Evolutionary conservation across 2,329 filamentous ascomycete species (phyloP).

Genomic region (Fusarium sulawesiense): DNA sequence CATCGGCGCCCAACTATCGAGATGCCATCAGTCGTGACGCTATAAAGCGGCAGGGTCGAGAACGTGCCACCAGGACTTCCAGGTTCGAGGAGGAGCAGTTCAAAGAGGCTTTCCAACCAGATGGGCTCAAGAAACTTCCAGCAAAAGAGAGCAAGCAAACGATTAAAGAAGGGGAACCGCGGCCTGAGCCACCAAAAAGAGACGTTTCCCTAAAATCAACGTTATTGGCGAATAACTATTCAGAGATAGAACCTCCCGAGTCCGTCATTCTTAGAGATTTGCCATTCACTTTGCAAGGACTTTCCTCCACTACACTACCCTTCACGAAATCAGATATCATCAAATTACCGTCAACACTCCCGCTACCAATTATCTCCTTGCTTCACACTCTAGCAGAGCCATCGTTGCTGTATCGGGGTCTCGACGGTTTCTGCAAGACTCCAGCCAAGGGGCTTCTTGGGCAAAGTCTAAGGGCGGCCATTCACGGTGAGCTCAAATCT

Average conservation of each 20-base stretch:
- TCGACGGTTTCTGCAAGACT: conserved; percentile 85
- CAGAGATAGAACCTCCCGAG: conserved; percentile 71
- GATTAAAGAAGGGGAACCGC: conserved; percentile 51
- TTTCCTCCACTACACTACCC: conserved; percentile 85
- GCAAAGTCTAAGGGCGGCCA: conserved; percentile 90
- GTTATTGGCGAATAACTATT: conserved; percentile 67
- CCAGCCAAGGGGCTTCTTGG: conserved; percentile 86
- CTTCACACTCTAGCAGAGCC: conserved; percentile 92
- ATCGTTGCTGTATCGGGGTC: conserved; percentile 85
- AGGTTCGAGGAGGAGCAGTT: conserved; percentile 62
- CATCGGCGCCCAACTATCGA: conserved; percentile 53
- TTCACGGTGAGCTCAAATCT: conserved; percentile 84
- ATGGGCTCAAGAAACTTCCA: conserved; percentile 61
- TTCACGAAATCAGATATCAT: conserved; percentile 78
- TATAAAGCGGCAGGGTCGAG: conserved; percentile 53
- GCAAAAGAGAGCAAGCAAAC: conserved; percentile 54
- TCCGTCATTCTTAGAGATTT: conserved; percentile 79
- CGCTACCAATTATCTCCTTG: conserved; percentile 85
- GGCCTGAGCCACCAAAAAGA: conserved; percentile 52
- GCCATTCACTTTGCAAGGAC: conserved; percentile 91
- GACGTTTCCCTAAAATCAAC: conserved; percentile 69
- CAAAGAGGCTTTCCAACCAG: conserved; percentile 66
- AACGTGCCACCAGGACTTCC: conserved; percentile 51
- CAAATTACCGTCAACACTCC: conserved; percentile 81
- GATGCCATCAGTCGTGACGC: conserved; percentile 54